These are phyloP conservation scores for Cordyceps pruinosa DNA, from an alignment of 2,329 filamentous ascomycete genomes.

Conservation along the genomic window DNA sequence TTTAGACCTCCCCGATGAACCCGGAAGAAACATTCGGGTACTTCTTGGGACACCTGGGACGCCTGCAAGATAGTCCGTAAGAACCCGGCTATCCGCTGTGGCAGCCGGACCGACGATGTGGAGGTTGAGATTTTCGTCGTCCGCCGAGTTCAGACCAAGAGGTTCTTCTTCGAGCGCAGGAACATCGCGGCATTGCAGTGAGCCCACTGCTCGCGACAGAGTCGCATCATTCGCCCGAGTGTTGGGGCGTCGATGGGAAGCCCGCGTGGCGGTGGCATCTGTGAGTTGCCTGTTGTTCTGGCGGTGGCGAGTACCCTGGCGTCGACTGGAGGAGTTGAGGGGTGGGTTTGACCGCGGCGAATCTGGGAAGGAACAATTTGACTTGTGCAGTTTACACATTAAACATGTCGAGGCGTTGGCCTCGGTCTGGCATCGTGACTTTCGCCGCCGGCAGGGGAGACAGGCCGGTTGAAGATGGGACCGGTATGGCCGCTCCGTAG, in stretches of 20 bases:
- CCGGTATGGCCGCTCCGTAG: conserved; percentile 43
- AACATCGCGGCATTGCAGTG: too few species aligned
- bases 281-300: neutral
- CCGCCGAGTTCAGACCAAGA: conserved; percentile 22
- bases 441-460: conserved; percentile 51
- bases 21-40: conserved; percentile 25
- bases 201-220: neutral
- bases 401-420: conserved; percentile 45
- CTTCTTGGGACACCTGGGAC: conserved; percentile 24
- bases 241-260: neutral
- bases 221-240: neutral
- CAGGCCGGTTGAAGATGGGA: conserved; percentile 57
- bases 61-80: conserved; percentile 48
- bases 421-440: conserved; percentile 55
- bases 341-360: neutral
- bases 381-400: conserved; percentile 51
- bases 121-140: conserved; percentile 34
- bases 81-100: conserved; percentile 52
- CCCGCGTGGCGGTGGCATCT: neutral
- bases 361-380: conserved; percentile 48
- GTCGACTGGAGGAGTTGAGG: neutral
- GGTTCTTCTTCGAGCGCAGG: neutral
- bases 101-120: conserved; percentile 55
- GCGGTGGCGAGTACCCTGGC: neutral
- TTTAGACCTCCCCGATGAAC: conserved; percentile 24